These are phyloP conservation scores for Hymenoscyphus albidus DNA, from an alignment of 2,329 filamentous ascomycete species.

Conservation along the genomic window DNA sequence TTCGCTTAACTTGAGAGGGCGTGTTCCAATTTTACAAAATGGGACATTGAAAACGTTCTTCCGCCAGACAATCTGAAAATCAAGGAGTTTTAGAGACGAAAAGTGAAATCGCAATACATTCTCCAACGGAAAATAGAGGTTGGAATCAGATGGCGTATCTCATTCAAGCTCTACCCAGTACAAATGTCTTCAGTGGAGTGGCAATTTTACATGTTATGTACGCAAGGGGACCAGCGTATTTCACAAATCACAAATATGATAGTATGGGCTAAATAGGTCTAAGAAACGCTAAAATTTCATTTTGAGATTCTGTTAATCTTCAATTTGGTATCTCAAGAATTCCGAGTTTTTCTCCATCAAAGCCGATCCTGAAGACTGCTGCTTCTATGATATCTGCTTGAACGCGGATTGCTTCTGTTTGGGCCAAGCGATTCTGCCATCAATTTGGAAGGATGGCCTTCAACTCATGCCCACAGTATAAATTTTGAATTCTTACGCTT, in stretches of 20 bases:
- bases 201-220: too few relatives aligned
- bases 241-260: neutral
- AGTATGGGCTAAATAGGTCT: neutral
- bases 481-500: slow-evolving; percentile 1
- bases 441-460: neutral
- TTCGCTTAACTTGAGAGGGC: too few relatives aligned
- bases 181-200: too few relatives aligned
- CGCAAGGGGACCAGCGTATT: too few relatives aligned
- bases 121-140: too few relatives aligned
- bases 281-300: slow-evolving; percentile 1
- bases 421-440: neutral
- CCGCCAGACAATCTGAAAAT: too few relatives aligned
- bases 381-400: neutral
- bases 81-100: too few relatives aligned
- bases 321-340: slow-evolving; percentile 5
- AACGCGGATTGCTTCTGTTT: neutral
- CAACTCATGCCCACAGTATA: neutral
- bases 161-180: too few relatives aligned
- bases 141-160: too few relatives aligned
- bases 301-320: slow-evolving; percentile 6
- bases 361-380: neutral
- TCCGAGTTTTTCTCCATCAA: slow-evolving; percentile 1
- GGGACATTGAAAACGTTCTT: too few relatives aligned
- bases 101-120: too few relatives aligned
- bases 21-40: too few relatives aligned